Evolutionary conservation across 257 asterid species (phyloP).

Genomic region (Gentiana dahurica): DNA sequence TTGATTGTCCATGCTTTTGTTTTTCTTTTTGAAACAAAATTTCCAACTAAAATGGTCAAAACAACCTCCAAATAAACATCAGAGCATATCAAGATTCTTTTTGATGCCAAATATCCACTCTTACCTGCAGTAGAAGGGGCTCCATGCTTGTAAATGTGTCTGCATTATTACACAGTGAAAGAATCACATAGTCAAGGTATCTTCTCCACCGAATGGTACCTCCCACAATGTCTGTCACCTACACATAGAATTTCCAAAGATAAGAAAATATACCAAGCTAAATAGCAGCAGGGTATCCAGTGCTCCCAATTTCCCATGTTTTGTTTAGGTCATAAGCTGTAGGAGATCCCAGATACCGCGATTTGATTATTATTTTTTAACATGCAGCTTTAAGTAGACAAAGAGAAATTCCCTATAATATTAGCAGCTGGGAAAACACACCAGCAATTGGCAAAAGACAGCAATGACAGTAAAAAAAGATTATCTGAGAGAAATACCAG

Average conservation of each 20-base stretch:
- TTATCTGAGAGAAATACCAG: slow-evolving; percentile 34
- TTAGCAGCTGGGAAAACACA: background rate
- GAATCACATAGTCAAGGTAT: slow-evolving; percentile 91
- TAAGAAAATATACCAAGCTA: too few species aligned
- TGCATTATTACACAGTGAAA: slow-evolving; percentile 67
- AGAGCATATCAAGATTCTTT: background rate
- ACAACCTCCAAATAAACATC: too few species aligned
- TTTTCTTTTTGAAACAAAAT: too few species aligned
- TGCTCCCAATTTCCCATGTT: too few species aligned
- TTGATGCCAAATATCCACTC: background rate
- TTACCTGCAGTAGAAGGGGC: slow-evolving; percentile 86
- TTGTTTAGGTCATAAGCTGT: too few species aligned
- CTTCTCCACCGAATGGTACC: slow-evolving; percentile 96
- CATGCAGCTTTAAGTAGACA: too few species aligned
- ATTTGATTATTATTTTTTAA: too few species aligned
- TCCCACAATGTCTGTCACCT: slow-evolving; percentile 95
- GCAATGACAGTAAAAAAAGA: slow-evolving; percentile 1
- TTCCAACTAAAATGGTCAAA: too few species aligned
- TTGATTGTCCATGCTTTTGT: too few species aligned
- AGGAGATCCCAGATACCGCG: too few species aligned
- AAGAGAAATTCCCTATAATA: too few species aligned
- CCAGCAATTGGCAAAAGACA: background rate
- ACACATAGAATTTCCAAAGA: slow-evolving; percentile 9
- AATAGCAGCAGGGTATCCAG: too few species aligned
- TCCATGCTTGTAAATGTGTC: slow-evolving; percentile 65